Base-by-base conservation (phyloP, 768 basidiomycete species). In the Phylloporus sp. region DNA sequence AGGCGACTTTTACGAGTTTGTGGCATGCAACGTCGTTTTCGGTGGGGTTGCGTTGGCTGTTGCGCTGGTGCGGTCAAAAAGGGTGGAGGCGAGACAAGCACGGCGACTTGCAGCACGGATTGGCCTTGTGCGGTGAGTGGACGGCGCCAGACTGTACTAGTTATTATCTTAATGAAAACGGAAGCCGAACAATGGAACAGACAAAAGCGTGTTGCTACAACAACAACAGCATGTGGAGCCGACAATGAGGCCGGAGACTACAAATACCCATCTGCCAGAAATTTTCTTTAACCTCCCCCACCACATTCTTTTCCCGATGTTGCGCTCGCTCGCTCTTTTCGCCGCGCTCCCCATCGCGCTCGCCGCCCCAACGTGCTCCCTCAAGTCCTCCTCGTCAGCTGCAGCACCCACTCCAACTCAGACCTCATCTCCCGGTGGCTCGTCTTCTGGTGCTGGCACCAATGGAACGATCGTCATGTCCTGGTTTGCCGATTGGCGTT, bases 1-100 rank as follows among this genome's bases (percentile, higher is more conserved):
- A 39, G 86, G 80, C 8, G 91, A 94, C 68, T 97, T 91, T 65
- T 90, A 83, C 71, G 93, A 97, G 67, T 97, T 97, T 68, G 71
- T 95, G 8, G 91, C 84, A 23, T 86, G 90, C 64, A 95, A 94
- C 63, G 60, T 89, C 27, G 57, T 86, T 12, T 85, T 97, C 62
- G 84, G 83, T 2, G 70, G 77, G 1, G 69, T 88, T 11, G 82
- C 88, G 2, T 66, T 93, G 23, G 71, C 75, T 20, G 69, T 92
- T 16, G 75, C 93, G 32, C 76, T 89, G 46, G 75, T 82, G 50
- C 77, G 93, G 41, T 84, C 86, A 39, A 81, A 80, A 57, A 76
- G 81, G 57, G 70, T 91, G 52, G 82, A 86, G 43, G 75, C 84
- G 22, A 72, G 84, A 56, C 91, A 93, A 49, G 89, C 91, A 47